These are phyloP conservation scores for Rhizomucor miehei DNA, from an alignment of 371 early-diverging fungal genomes.

Conservation along the genomic window DNA sequence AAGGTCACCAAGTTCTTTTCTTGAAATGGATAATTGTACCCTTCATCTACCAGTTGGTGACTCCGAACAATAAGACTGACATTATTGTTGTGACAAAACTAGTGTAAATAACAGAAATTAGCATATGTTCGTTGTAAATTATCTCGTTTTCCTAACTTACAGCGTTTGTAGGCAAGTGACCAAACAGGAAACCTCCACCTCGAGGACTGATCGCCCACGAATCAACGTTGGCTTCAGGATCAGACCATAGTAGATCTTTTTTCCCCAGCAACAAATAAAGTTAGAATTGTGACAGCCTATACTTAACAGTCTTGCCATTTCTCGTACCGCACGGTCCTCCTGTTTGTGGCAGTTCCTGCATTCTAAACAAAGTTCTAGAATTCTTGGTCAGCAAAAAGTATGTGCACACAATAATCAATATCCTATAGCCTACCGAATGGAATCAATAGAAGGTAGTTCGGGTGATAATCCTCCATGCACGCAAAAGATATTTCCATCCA, in stretches of 20 bases:
- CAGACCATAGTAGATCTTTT: conserved; percentile 95
- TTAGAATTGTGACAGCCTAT: neutral
- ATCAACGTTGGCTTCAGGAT: conserved; percentile 95
- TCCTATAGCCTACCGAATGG: conserved; percentile 32
- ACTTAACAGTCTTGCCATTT: neutral
- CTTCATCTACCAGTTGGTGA: conserved; percentile 98
- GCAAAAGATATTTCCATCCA: conserved; percentile 73
- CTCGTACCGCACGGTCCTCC: conserved; percentile 48
- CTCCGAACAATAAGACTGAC: conserved; percentile 93
- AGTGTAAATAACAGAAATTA: neutral
- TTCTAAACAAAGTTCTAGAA: conserved; percentile 43
- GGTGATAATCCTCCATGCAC: conserved; percentile 99
- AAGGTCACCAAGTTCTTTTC: conserved; percentile 98
- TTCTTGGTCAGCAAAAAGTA: neutral
- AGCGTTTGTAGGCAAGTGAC: conserved; percentile 87
- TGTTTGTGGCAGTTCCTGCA: conserved; percentile 50
- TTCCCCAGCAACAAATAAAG: too few relatives aligned
- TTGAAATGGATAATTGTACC: conserved; percentile 96
- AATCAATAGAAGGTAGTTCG: conserved; percentile 67
- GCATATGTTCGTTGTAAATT: neutral
- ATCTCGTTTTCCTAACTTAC: conserved; percentile 13
- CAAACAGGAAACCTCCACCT: conserved; percentile 99
- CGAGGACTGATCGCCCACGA: conserved; percentile 98
- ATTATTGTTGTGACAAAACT: conserved; percentile 97
- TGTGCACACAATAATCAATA: neutral